Base-by-base conservation (phyloP, 2,329 filamentous ascomycete species). In the Monosporascus sp. region DNA sequence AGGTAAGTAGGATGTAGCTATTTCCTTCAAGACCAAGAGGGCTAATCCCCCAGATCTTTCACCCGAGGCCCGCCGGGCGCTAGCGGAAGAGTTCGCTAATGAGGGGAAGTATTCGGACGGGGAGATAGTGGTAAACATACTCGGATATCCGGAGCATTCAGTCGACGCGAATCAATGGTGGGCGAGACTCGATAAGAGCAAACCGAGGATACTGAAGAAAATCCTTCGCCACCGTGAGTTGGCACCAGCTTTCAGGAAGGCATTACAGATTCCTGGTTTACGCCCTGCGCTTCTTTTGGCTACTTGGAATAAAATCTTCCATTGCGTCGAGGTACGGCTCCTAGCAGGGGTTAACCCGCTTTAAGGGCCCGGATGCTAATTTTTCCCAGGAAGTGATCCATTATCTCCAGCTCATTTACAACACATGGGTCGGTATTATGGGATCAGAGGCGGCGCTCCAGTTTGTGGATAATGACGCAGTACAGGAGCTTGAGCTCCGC, bases 341-440 rank as follows among this genome's bases (percentile, higher is more conserved):
- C 9, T 1, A 31, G 8, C 2, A 11, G 2, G 1, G 27, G 1
- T 31, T 11, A n/a, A 31, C 3, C 6, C 9, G 3, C 2, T 31
- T 5, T 31, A 14, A 31, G 14, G 14, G 3, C 6, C 6, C 11
- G 4, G 27, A 1, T 31, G 18, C 38, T 54, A 44, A 54, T 9
- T 15, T 31, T 15, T 52, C 31, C 34, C 48, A 54, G 36, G 22
- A 54, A 54, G 25, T 54, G 14, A 36, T 54, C 20, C 14, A 54
- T 37, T 47, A 49, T 51, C 24, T 54, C 15, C 18, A 50, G 14
- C 31, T 37, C 34, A 52, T 52, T 31, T 50, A 54, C 24, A 11
- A 52, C 2, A 54, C 24, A 4, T 55, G 6, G 47, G 22, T n/a
- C 25, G 6, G 38, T 36, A 55, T 55, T 20, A 34, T 52, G 17